Conservation (phyloP, 306 rosid species). For the Crataegus laevigata region DNA sequence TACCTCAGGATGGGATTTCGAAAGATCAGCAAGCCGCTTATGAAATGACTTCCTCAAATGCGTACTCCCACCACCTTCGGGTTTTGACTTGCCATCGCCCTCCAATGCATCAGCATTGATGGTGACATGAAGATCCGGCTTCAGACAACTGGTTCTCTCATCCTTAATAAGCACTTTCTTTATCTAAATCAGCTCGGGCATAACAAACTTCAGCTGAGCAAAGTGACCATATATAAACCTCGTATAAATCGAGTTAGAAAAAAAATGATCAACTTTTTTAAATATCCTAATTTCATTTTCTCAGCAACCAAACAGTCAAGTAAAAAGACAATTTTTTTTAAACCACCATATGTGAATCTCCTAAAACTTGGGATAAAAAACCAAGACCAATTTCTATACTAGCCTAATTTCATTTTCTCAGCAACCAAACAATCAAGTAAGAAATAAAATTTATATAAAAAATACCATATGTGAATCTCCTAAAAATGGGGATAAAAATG, state of each 20-base stretch:
- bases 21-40: conserved; percentile 32
- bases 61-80: conserved; percentile 24
- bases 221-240: conserved; percentile 64
- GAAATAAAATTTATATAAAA: not conserved
- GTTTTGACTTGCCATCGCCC: conserved; percentile 13
- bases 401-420: not conserved
- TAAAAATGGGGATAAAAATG: conserved; percentile 7
- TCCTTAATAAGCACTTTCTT: conserved; percentile 42
- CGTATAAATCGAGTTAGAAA: conserved; percentile 29
- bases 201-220: conserved; percentile 68
- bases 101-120: conserved; percentile 33
- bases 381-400: not conserved
- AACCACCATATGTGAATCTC: not conserved
- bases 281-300: not conserved
- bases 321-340: not conserved
- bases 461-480: not conserved
- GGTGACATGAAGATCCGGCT: conserved; percentile 61
- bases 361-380: conserved; percentile 21
- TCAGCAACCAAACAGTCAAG: not conserved
- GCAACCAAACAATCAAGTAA: not conserved
- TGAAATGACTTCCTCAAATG: conserved; percentile 41
- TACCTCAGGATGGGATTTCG: conserved; percentile 63
- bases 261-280: not conserved
- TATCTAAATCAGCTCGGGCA: conserved; percentile 57
- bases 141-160: conserved; percentile 56